These are phyloP conservation scores for Hordeum marinum DNA, from an alignment of 176 grass and related monocot species.

Conservation along the genomic window DNA sequence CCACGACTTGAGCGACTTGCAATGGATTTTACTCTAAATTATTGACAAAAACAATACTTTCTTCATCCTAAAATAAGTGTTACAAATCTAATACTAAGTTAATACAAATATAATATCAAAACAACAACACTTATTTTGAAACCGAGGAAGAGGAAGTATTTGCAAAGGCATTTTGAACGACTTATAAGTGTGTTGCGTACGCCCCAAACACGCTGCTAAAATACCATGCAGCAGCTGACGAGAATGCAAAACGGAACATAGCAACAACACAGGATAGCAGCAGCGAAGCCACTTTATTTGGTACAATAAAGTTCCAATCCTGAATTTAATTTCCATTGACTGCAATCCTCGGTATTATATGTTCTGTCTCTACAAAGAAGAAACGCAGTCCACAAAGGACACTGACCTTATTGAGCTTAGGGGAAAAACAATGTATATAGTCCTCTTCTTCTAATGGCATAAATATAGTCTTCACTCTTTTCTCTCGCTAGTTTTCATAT, in stretches of 20 bases:
- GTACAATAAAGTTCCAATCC: neutral
- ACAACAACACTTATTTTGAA: too few species aligned
- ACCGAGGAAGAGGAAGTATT: too few species aligned
- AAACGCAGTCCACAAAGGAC: slow-evolving; percentile 21
- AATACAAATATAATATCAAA: too few species aligned
- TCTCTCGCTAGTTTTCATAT: slow-evolving; percentile 33
- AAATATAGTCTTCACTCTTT: slow-evolving; percentile 25
- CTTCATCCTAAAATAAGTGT: too few species aligned
- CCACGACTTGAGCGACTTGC: too few species aligned
- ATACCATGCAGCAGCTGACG: neutral
- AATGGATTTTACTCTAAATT: too few species aligned
- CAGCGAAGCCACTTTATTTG: neutral
- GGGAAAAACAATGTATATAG: slow-evolving; percentile 53
- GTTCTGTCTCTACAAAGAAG: slow-evolving; percentile 43
- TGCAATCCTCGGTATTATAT: slow-evolving; percentile 34
- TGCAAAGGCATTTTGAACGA: too few species aligned
- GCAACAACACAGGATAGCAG: too few species aligned
- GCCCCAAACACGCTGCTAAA: neutral
- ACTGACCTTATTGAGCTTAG: slow-evolving; percentile 36
- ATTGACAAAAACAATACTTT: too few species aligned
- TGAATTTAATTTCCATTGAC: slow-evolving; percentile 38
- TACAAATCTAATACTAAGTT: too few species aligned
- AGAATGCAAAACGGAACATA: neutral
- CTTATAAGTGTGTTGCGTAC: too few species aligned
- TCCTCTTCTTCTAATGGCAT: slow-evolving; percentile 48